Base-by-base conservation (phyloP, 306 rosid genomes). In the Cyamopsis tetragonoloba region DNA sequence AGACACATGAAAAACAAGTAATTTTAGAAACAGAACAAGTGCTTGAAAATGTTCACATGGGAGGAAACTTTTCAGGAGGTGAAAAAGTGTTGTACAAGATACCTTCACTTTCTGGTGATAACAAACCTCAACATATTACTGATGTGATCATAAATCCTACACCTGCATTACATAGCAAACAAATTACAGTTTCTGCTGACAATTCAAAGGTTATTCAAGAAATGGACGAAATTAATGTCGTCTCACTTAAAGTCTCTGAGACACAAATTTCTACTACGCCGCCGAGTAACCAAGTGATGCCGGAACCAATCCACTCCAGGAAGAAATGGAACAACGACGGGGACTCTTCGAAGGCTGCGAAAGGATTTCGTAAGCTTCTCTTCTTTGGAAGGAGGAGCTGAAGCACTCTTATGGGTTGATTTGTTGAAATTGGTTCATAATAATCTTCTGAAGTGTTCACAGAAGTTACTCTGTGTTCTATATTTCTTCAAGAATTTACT, bases 301-400 rank as follows among this genome's bases (percentile, higher is more conserved):
- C 73, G 0, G 96, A 84, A 74, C 46, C 77, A 35, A 44, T 59
- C 58, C 87, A 84, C 71, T 80, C 91, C 49, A 83, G 97, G 83
- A 93, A 90, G 92, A 93, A 93, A 80, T 93, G 99, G 99, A 87
- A 77, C 66, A 84, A 79, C 20, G 96, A 75, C n/a, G 96, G 88
- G 58, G 84, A 80, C 81, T 75, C 91, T 54, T 79, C 97, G 2
- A 93, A 93, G 78, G 77, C 91, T 0, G 78, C 82, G 15, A 93
- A 85, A 71, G 99, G 97, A 58, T 86, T 90, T 30, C 88, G 93
- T 35, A 93, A 85, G 86, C 97, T 93, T 72, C 95, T 93, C 44
- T 77, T 90, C 83, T 93, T 93, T 68, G 97, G 99, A 62, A 84
- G 85, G 67, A 90, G 73, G 70, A 76, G 81, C 73, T 76, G 84